Conservation (phyloP, 2,329 filamentous ascomycete genomes). For the Talaromyces sp. region DNA sequence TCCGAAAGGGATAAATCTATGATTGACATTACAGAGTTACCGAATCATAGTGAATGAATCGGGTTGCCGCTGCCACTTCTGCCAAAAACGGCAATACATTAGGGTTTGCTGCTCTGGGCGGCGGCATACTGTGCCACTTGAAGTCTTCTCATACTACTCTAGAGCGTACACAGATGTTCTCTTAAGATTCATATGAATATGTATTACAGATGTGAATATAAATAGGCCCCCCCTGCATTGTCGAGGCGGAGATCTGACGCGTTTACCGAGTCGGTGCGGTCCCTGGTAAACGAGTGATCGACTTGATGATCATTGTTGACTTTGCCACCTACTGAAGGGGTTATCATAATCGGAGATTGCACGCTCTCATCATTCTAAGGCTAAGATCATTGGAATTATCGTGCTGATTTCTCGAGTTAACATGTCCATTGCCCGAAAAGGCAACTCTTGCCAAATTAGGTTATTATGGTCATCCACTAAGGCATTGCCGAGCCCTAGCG, state of each 20-base stretch:
- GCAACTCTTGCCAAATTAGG: neutral
- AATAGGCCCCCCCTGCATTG: neutral
- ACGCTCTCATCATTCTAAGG: neutral
- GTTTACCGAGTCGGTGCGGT: neutral
- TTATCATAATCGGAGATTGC: neutral
- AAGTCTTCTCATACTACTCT: neutral
- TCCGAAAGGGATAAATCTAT: neutral
- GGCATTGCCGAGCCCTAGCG: neutral
- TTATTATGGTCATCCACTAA: neutral
- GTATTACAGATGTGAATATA: neutral
- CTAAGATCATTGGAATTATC: neutral
- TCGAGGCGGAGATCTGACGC: neutral
- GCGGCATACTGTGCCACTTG: neutral
- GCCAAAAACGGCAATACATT: neutral
- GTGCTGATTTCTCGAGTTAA: neutral
- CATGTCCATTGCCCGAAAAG: neutral
- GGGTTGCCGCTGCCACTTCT: conserved; percentile 10
- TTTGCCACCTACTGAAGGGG: neutral
- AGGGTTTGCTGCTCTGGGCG: conserved; percentile 12
- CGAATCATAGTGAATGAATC: neutral
- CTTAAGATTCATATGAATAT: neutral
- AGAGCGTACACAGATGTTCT: neutral
- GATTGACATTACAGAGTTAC: neutral
- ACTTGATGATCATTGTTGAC: conserved; percentile 1
- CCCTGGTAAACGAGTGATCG: neutral